Evolutionary conservation across 495 filamentous ascomycete genomes (phyloP), one percentile per base, ranked within the genome.

Genomic region (Parachaetomium inaequale): DNA sequence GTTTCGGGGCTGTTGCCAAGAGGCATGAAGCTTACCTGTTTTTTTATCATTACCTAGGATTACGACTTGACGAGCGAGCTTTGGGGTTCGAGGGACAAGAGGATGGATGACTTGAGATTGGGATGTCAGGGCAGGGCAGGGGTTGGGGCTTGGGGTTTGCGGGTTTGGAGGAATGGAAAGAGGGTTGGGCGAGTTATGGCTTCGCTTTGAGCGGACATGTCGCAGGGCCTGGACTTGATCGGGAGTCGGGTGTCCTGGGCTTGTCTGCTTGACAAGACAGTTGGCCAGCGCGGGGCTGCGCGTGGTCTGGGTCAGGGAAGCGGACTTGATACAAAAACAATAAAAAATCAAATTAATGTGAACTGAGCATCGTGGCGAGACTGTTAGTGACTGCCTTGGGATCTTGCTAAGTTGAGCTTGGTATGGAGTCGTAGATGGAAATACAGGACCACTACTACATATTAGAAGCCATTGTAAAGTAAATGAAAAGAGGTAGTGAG

Each of bases 341-440:
- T 43, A 60, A 56, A 50, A 55, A 64, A 3, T 5, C 28, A 50
- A 51, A 60, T 43, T 25, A n/a, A 69, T 92, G 88, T 84, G 88
- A 51, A 23, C 3, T 17, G n/a, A 15, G 25, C 28, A 36, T 36
- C 5, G 3, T 28, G 5, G 36, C 12, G 36, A 40, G 36, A 40
- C n/a, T n/a, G n/a, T n/a, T n/a, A 40, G 36, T 40, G 36, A 15
- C 17, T 15, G 36, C 14, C 8, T 40, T 8, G 31, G 31, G 31
- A 32, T 4, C 31, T 36, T 40, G 36, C 1, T n/a, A n/a, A n/a
- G 12, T 17, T 40, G 36, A 17, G 36, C 12, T 4, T 0, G 8
- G 34, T 11, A 12, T 11, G 34, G 34, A 32, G 31, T n/a, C n/a
- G n/a, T n/a, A n/a, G n/a, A n/a, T n/a, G n/a, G n/a, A n/a, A n/a